Evolutionary conservation across 495 filamentous ascomycete genomes (phyloP), one percentile per base, ranked within the genome.

Genomic region (Hypomontagnella monticulosa): DNA sequence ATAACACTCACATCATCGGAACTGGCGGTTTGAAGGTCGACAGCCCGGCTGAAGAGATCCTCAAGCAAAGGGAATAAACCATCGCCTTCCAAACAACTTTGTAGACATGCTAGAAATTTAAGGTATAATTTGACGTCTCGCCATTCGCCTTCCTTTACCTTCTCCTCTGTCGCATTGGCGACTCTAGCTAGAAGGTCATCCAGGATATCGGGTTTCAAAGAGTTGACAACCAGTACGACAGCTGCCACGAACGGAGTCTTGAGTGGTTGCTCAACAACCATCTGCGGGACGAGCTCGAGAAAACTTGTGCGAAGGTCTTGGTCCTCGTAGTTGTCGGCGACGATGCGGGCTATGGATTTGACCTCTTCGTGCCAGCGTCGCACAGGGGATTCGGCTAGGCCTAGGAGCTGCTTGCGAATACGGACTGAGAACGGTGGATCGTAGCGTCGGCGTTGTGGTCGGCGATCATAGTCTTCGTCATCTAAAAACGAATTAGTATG

Each of bases 231-330:
- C 47, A 97, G 81, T 23, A 93, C 82, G 3, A 93, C 87, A 19
- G 89, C 90, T 23, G 93, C 93, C 51, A 95, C 82, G 73, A 97
- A 97, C 1, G 95, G 96, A 51, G 93, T 94, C 79, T 97, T 97
- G 76, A 99, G 88, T 0, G 96, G 94, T 76, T 99, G 95, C 77
- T 99, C 95, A 16, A 93, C 69, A 40, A 89, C 81, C 57, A 98
- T 82, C 72, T 92, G 90, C 46, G 94, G 76, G 16, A 88, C 76
- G 27, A 94, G 81, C 55, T 89, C 86, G 52, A 90, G 77, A 67
- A 94, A 93, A 43, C 84, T 85, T 40, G 79, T 80, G 48, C 84
- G 83, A 18, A 96, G 74, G 62, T 88, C 88, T 47, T 76, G 70
- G 63, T 97, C 92, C 2, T 96, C 91, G 58, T 87, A 91, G 75